Conservation (phyloP, 1,284 basidiomycete species). For the Taiwanofungus camphoratus region DNA sequence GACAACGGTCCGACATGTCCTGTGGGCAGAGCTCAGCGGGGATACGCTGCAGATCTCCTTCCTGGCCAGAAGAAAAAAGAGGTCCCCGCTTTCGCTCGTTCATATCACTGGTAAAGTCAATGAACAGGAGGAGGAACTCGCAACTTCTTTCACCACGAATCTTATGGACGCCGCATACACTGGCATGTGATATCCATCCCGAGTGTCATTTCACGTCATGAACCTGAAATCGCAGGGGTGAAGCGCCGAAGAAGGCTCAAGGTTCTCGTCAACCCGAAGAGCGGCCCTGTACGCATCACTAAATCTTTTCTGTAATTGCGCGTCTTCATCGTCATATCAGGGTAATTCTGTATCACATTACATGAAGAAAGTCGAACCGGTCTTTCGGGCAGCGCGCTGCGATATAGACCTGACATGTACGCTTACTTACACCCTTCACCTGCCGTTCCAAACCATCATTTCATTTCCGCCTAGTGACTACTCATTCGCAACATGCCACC, state of each 20-base stretch:
- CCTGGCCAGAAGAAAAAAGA: slow-evolving; percentile 33
- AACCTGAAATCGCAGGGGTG: slow-evolving; percentile 33
- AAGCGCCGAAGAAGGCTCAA: slow-evolving; percentile 49
- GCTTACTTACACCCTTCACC: slow-evolving; percentile 28
- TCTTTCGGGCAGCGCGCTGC: slow-evolving; percentile 76
- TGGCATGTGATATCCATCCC: slow-evolving; percentile 35
- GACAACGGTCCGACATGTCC: slow-evolving; percentile 42
- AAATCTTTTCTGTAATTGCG: slow-evolving; percentile 17
- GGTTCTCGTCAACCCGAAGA: slow-evolving; percentile 84
- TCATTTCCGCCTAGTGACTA: slow-evolving; percentile 51
- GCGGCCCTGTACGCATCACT: slow-evolving; percentile 54
- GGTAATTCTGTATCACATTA: slow-evolving; percentile 67
- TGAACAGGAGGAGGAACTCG: slow-evolving; percentile 31
- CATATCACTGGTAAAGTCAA: slow-evolving; percentile 39
- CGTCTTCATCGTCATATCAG: slow-evolving; percentile 31
- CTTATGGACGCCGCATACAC: slow-evolving; percentile 59
- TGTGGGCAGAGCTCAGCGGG: slow-evolving; percentile 40
- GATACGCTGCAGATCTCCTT: slow-evolving; percentile 41
- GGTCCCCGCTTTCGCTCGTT: slow-evolving; percentile 33
- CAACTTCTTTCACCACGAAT: slow-evolving; percentile 49
- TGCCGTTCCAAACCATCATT: slow-evolving; percentile 7
- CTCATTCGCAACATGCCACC: slow-evolving; percentile 65
- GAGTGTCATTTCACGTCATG: not conserved
- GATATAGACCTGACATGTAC: slow-evolving; percentile 53
- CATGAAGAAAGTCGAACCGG: slow-evolving; percentile 67